Evolutionary conservation across 2,329 filamentous ascomycete genomes (phyloP), one percentile per base, ranked within the genome.

Genomic region (Xylariaceae sp.): DNA sequence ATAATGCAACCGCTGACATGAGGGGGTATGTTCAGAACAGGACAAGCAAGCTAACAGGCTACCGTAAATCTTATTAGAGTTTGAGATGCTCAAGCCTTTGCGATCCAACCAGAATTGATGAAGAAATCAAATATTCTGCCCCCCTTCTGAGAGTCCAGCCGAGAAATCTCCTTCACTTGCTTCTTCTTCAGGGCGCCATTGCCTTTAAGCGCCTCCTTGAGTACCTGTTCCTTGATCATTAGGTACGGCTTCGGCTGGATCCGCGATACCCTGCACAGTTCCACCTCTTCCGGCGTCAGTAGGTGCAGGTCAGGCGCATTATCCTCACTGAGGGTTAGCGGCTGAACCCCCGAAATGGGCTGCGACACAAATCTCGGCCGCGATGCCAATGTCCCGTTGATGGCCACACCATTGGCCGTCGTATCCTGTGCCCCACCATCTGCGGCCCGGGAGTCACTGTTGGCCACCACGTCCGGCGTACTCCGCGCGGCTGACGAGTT

Each of bases 171-270:
- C 58, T 83, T 85, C 2, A 88, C 88, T 52, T 90, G 83, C 66
- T 96, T 97, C 74, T 92, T 95, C 71, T 95, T 97, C 6, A 98
- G 66, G 9, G 74, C 77, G 1, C 92, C 92, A 42, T 92, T 90
- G 42, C 82, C 81, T 65, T 90, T 92, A 60, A 95, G 77, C 0
- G 90, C 87, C 59, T 97, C 90, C 54, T 87, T 86, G 36, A 97
- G 65, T n/a, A 97, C 71, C 45, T 85, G 81, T 60, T 96, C 88
- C 64, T 98, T 98, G 63, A 97, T 88, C 57, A 88, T 88, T 4
- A 96, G 65, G 61, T 96, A 98, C 1, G 92, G 87, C 67, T 98
- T 98, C 1, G 92, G 92, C 62, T 92, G 85, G 36, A 98, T 67
- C 29, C 88, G 78, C 11, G 94, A 74, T 28, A 84, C 74, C 52